phyloP scores from a whole-genome alignment of 345 rosid species.

The Lumnitzera racemosa region DNA sequence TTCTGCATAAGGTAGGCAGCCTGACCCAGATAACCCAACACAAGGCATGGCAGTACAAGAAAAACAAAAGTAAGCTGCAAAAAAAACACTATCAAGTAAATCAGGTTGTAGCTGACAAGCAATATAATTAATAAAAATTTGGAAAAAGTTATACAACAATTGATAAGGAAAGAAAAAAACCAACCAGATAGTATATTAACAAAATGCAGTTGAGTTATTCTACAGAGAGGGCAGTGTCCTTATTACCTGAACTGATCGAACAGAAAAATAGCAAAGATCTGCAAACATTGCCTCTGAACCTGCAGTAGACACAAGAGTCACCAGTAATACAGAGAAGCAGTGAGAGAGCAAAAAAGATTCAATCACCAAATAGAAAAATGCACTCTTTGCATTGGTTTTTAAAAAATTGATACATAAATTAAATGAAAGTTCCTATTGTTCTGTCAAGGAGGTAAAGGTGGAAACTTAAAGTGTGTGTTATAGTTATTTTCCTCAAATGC shows the following conservation, averaged over 20 bases:
- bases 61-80: slow-evolving; percentile 96
- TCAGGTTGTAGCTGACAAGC: slow-evolving; percentile 12
- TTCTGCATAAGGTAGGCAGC: slow-evolving; percentile 87
- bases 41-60: slow-evolving; percentile 93
- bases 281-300: slow-evolving; percentile 99
- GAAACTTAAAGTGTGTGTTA: too few species aligned
- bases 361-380: too few species aligned
- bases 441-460: too few species aligned
- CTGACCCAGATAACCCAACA: slow-evolving; percentile 98
- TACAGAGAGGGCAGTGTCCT: slow-evolving; percentile 9
- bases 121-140: background rate
- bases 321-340: background rate
- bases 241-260: slow-evolving; percentile 89
- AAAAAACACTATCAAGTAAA: slow-evolving; percentile 31
- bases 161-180: background rate
- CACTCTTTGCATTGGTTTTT: too few species aligned
- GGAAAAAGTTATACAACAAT: background rate
- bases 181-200: background rate
- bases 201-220: background rate
- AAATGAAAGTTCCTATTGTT: too few species aligned
- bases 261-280: slow-evolving; percentile 97
- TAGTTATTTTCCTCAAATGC: too few species aligned
- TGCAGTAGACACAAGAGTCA: slow-evolving; percentile 28
- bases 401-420: too few species aligned
- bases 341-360: background rate